A percentile compares a stretch with the other conserved stretches of the same genome.
Conservation (phyloP, 192 early-diverging fungal genomes). For the Backusella psychrophila region DNA sequence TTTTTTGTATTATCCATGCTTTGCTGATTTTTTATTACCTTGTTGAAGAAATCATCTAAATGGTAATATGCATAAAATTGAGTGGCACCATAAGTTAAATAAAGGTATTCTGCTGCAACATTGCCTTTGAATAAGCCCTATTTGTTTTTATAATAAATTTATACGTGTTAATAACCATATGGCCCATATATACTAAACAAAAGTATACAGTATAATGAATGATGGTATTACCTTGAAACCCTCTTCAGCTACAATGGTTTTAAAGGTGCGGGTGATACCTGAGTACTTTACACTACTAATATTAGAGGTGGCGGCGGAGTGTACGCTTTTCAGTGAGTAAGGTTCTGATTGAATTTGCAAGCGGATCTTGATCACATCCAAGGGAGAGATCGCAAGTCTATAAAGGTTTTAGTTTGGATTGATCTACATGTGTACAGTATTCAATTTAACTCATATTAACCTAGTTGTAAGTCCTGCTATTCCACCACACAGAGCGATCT, state of each 20-base stretch:
- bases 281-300: constrained; percentile 45
- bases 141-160: neutral
- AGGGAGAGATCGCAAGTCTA: constrained; percentile 81
- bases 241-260: constrained; percentile 71
- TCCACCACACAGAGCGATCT: constrained; percentile 49
- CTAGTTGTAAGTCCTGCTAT: constrained; percentile 43
- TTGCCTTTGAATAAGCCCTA: constrained; percentile 92
- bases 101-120: constrained; percentile 86
- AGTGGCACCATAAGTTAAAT: constrained; percentile 82
- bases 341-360: constrained; percentile 47
- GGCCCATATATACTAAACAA: neutral
- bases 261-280: constrained; percentile 62
- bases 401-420: constrained; percentile 6
- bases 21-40: neutral
- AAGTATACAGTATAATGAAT: neutral
- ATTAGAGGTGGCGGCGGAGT: constrained; percentile 36
- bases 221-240: constrained; percentile 63
- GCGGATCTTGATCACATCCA: constrained; percentile 93
- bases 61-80: constrained; percentile 80
- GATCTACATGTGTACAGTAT: neutral
- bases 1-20: neutral
- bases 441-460: neutral
- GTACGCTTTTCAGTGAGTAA: neutral
- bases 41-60: constrained; percentile 43
- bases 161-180: neutral